Conservation (phyloP, 2,329 filamentous ascomycete species). For the Hymenotorrendiella dingleyae region DNA sequence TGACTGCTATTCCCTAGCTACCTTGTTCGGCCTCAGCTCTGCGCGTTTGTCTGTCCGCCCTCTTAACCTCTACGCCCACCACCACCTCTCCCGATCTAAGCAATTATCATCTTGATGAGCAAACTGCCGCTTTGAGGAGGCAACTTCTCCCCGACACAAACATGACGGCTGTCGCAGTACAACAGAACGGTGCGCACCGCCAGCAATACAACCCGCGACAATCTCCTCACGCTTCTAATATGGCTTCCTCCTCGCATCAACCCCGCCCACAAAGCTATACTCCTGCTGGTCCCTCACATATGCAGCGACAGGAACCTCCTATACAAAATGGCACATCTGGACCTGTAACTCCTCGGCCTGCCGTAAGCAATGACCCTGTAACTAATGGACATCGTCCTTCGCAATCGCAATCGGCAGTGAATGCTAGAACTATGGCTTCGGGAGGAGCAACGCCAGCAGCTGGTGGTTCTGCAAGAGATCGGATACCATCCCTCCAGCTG, state of each 20-base stretch:
- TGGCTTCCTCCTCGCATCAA: constrained; percentile 20
- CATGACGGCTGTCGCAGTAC: constrained; percentile 32
- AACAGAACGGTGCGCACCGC: constrained; percentile 23
- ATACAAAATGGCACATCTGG: constrained; percentile 20
- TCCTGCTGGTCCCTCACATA: constrained; percentile 11
- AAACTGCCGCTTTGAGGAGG: constrained; percentile 18
- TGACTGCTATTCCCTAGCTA: background rate
- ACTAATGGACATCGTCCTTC: constrained; percentile 14
- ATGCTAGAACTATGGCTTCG: constrained; percentile 2
- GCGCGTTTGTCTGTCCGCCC: too few relatives aligned
- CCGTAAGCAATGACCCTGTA: constrained; percentile 23
- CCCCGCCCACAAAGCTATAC: constrained; percentile 26
- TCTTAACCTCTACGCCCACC: too few relatives aligned
- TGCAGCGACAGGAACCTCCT: constrained; percentile 17
- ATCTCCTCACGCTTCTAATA: constrained; percentile 25
- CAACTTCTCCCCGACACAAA: constrained; percentile 18
- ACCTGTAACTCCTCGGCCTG: constrained; percentile 17
- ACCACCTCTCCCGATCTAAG: too few relatives aligned
- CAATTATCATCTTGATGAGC: constrained; percentile 15
- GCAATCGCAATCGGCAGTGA: constrained; percentile 7
- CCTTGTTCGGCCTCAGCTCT: too few relatives aligned
- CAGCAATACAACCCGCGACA: constrained; percentile 27
- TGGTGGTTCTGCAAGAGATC: constrained; percentile 5
- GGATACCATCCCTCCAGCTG: constrained; percentile 7
- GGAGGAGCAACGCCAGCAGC: background rate